Base-by-base conservation (phyloP, 345 rosid species). In the Kandelia obovata region DNA sequence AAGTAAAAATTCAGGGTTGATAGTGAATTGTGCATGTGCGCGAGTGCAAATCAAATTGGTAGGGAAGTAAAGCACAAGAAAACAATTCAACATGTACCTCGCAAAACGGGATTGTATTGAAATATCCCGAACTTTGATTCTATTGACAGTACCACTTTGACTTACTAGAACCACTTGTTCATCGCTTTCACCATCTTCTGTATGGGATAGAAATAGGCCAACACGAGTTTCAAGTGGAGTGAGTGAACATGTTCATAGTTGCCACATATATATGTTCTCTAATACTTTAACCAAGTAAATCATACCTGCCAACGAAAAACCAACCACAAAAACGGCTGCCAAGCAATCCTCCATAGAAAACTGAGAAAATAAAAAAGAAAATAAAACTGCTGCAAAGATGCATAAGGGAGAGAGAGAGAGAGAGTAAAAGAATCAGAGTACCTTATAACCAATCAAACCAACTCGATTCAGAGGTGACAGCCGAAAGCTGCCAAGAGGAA, bases 111-210 rank as follows among this genome's bases (percentile, higher is more conserved):
- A 92, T 72, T 89, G 97, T 66, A 92, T 83, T 0, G 99, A 90
- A 73, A 92, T 88, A 76, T 92, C 97, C 64, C 86, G 83, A 69
- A 92, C 99, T 84, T 95, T 95, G 70, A 95, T 86, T 77, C 97
- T 82, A 74, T 89, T 95, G 17, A 87, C 87, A 31, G 89, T 88
- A 62, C 99, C 97, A 51, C 93, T 94, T 72, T 94, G 99, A 83
- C 97, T 94, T 57, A 94, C 96, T 20, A 92, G 75, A 77, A 95
- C 96, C 28, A 95, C 92, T 79, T 95, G 97, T 71, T 95, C 99
- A 58, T 92, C 93, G 49, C 93, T 88, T 77, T 95, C 96, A 30
- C 96, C 96, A 76, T 92, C 92, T 66, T 89, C 96, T 89, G 81
- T 58, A 61, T 56, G 59, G 13, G 32, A 69, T 8, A 73, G 21